Evolutionary conservation across 2,329 filamentous ascomycete species (phyloP), one percentile per base, ranked within the genome.

Genomic region (Fusarium proliferatum): DNA sequence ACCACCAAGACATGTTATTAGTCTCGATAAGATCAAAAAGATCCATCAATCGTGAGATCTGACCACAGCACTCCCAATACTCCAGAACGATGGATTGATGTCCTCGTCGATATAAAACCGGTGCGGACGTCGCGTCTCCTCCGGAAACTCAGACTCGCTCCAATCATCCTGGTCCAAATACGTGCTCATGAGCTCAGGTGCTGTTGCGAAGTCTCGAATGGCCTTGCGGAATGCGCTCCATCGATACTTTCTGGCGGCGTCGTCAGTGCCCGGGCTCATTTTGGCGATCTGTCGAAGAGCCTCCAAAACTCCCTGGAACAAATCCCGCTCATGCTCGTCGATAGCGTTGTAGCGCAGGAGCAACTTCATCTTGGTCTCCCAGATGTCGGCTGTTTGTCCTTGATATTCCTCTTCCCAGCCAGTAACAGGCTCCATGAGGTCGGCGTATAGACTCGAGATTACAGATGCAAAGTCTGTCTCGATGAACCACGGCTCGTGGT

Each of bases 21-120:
- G 2, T 4, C 5, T 19, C 6, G 4, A 5, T 1, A n/a, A 34
- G 1, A 10, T 13, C 16, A 51, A 34, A 5, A 9, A 48, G 13
- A 48, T n/a, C 19, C 9, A 33, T n/a, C 3, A n/a, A 17, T 17
- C 9, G 10, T 16, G 28, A 30, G 10, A 2, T n/a, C n/a, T 13
- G 28, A 36, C 16, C 10, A 51, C 26, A 30, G 45, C 45, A 49
- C 28, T 49, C 9, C 46, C 46, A 26, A 21, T 26, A 10, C 12
- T 38, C 49, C 33, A 48, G 26, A 30, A 48, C 26, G 6, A 8
- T 13, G 9, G n/a, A 6, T 10, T 16, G 6, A 10, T 26, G 9
- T 26, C 33, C 33, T 26, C 13, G 17, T 38, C 49, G 4, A 53
- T 36, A 2, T 9, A 26, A 16, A 53, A 53, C 17, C n/a, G 33